These are phyloP conservation scores for Mantamonas sphyraenae DNA, from an alignment of 78 protist species.

Conservation along the genomic window DNA sequence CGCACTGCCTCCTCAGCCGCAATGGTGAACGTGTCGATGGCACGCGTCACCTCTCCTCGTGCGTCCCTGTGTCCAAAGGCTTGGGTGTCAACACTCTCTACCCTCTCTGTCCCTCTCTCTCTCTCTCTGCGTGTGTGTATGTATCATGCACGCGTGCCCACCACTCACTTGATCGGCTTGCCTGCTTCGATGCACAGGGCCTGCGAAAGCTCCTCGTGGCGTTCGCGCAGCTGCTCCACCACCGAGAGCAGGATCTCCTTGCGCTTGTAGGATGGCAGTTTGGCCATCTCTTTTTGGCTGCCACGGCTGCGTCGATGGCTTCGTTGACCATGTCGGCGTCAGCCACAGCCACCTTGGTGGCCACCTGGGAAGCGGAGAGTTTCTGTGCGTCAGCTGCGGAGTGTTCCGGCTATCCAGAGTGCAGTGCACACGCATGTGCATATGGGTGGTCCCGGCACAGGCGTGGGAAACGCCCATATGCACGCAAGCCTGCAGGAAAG, in stretches of 20 bases:
- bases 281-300: not conserved
- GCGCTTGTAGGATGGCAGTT: constrained; percentile 20
- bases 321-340: constrained; percentile 1
- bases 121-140: not conserved
- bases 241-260: constrained; percentile 12
- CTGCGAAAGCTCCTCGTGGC: constrained; percentile 12
- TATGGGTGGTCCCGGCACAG: no score
- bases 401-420: not conserved
- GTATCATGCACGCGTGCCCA: not conserved
- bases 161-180: constrained; percentile 24
- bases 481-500: not conserved
- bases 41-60: constrained; percentile 21
- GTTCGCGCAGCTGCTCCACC: constrained; percentile 6
- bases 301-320: constrained; percentile 15
- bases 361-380: not conserved
- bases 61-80: constrained; percentile 11
- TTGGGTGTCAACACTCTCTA: constrained; percentile 17
- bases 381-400: not conserved
- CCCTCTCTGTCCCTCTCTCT: not conserved
- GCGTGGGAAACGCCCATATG: no score
- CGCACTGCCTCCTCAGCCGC: constrained; percentile 28
- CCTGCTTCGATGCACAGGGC: constrained; percentile 25
- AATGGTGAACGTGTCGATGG: constrained; percentile 20
- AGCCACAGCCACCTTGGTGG: no score
- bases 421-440: not conserved